Evolutionary conservation across 2,329 filamentous ascomycete species (phyloP).

Genomic region (Metarhizium anisopliae): DNA sequence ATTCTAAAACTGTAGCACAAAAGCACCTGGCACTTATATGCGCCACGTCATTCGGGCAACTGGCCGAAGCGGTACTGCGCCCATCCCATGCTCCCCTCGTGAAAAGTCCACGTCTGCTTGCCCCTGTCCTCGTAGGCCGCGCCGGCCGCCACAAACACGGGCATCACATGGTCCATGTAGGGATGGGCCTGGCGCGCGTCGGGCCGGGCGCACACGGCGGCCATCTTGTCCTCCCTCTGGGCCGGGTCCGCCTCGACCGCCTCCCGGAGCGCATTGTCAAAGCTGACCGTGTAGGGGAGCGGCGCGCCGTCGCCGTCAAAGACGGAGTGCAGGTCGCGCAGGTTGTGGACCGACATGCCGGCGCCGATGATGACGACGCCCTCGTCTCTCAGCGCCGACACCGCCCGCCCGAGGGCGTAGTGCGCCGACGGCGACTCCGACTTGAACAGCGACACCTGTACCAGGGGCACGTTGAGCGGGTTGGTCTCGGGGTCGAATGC

Average conservation of each 20-base stretch:
- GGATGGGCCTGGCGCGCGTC: slow-evolving; percentile 40
- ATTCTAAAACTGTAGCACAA: too few relatives aligned
- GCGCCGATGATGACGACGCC: slow-evolving; percentile 60
- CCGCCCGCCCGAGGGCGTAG: slow-evolving; percentile 57
- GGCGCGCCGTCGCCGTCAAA: slow-evolving; percentile 30
- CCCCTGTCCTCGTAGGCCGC: slow-evolving; percentile 34
- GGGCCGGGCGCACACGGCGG: slow-evolving; percentile 27
- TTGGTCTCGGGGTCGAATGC: slow-evolving; percentile 55
- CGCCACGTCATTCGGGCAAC: slow-evolving; percentile 11
- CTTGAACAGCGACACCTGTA: slow-evolving; percentile 63
- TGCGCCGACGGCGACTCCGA: slow-evolving; percentile 57
- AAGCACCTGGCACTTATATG: not conserved
- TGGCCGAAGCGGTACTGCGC: slow-evolving; percentile 38
- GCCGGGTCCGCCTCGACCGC: slow-evolving; percentile 41
- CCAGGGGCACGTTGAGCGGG: slow-evolving; percentile 56
- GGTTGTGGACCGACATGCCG: slow-evolving; percentile 68
- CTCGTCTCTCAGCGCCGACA: slow-evolving; percentile 57
- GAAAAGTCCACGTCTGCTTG: slow-evolving; percentile 33
- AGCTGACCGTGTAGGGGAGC: slow-evolving; percentile 50
- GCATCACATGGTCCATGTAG: slow-evolving; percentile 42
- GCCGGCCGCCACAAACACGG: slow-evolving; percentile 35
- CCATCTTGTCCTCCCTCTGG: slow-evolving; percentile 30
- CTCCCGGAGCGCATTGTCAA: slow-evolving; percentile 60
- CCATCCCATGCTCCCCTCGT: slow-evolving; percentile 36
- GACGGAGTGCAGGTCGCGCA: slow-evolving; percentile 38